Base-by-base conservation (phyloP, 345 rosid species). In the Orychophragmus violaceus region DNA sequence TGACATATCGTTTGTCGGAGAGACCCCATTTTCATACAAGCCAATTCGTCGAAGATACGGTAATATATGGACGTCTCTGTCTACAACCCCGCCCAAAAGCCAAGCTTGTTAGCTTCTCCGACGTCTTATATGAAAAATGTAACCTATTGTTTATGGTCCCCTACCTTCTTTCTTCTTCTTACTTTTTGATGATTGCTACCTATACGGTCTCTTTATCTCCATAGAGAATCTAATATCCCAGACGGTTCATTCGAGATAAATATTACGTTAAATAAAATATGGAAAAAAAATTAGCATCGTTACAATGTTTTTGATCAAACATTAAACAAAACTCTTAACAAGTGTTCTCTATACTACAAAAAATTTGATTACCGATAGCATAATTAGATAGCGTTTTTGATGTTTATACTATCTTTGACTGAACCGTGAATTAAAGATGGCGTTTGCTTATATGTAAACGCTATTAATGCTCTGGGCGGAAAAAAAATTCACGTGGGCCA, bases 101-200 rank as follows among this genome's bases (percentile, higher is more conserved):
- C 52, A 69, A 69, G 60, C 52, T 69, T 59, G 41, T 17, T 59
- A 28, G 67, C 60, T 60, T 61, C 19, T 51, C 25, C 53, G 28
- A 21, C 17, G 61, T 70, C 27, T 60, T 39, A 51, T 69, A 60
- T 28, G 29, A 50, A 69, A n/a, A 68, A 19, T 28, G 33, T 21
- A 22, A 24, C 35, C 6, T 25, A 10, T 36, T 39, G 44, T 50
- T 28, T 36, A 37, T 39, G 54, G 74, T 50, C 61, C 61, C 60
- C 59, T 50, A 27, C 52, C 52, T 18, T 68, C 28, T 24, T 25
- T 19, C 3, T 55, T 24, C 21, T 60, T 30, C 32, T n/a, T 67
- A 30, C 48, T n/a, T 57, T 60, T 69, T 69, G 14, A 60, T 59
- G 42, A 69, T 17, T 36, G 61, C 51, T 60, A 36, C 42, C 18